These are phyloP conservation scores for Reutealis trisperma DNA, from an alignment of 345 rosid genomes.

Conservation along the genomic window DNA sequence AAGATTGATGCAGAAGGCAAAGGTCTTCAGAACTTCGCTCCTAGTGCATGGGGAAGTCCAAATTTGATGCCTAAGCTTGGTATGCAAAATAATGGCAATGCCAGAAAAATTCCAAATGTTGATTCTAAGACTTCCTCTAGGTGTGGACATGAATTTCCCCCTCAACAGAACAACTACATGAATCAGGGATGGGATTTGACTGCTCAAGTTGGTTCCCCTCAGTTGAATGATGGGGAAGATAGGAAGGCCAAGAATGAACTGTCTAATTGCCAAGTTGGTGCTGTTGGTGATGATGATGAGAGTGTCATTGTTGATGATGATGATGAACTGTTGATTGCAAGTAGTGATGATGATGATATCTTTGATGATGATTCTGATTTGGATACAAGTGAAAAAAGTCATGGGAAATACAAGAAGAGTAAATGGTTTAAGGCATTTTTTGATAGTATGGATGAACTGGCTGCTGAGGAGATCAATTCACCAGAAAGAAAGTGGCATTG, in stretches of 20 bases:
- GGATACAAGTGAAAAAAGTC: background rate
- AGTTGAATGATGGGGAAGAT: background rate
- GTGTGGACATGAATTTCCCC: background rate
- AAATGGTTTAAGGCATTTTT: slow-evolving; percentile 19
- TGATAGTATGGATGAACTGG: background rate
- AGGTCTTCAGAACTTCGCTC: background rate
- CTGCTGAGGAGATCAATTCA: slow-evolving; percentile 15
- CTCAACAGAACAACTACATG: background rate
- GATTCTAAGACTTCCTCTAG: background rate
- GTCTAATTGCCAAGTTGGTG: background rate
- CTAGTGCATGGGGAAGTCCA: slow-evolving; percentile 9
- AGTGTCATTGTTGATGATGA: background rate
- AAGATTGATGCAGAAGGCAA: slow-evolving; percentile 3
- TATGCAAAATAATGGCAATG: slow-evolving; percentile 1
- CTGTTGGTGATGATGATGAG: background rate
- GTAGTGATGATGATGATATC: slow-evolving; percentile 18
- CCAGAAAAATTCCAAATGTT: background rate
- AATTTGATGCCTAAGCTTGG: slow-evolving; percentile 9
- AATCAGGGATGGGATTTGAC: background rate
- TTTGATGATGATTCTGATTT: slow-evolving; percentile 9
- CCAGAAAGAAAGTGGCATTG: slow-evolving; percentile 19
- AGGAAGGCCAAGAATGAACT: slow-evolving; percentile 7
- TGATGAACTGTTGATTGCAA: background rate
- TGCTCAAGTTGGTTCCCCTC: background rate
- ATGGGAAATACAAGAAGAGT: background rate